Conservation (phyloP, 148 eudicot genomes). For the Linanthus parryae region DNA sequence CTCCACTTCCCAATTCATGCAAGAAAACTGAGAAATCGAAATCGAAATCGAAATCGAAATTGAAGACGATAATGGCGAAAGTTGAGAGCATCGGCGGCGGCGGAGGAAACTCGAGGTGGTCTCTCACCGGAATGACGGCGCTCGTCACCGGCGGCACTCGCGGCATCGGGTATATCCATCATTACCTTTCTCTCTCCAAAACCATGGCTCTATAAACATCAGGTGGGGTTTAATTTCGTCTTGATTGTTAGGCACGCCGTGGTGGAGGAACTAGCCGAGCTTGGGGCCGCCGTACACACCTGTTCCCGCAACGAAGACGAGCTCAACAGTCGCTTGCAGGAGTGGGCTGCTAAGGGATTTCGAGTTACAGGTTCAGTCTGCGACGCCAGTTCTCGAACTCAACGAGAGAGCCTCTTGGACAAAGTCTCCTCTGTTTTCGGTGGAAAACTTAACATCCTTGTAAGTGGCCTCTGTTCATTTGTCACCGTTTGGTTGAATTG, state of each 20-base stretch:
- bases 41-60: too few relatives aligned
- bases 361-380: slow-evolving; percentile 65
- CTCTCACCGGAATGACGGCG: slow-evolving; percentile 70
- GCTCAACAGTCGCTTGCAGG: slow-evolving; percentile 57
- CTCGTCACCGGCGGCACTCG: slow-evolving; percentile 98
- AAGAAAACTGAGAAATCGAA: too few relatives aligned
- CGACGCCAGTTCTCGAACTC: slow-evolving; percentile 47
- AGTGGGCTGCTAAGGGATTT: slow-evolving; percentile 66
- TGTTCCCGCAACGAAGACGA: slow-evolving; percentile 75
- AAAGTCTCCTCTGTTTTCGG: slow-evolving; percentile 52
- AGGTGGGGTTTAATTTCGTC: too few relatives aligned
- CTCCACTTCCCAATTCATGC: too few relatives aligned
- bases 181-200: neutral
- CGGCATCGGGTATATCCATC: slow-evolving; percentile 65
- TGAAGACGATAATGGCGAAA: too few relatives aligned
- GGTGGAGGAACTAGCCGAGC: slow-evolving; percentile 70
- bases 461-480: too few relatives aligned
- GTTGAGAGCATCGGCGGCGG: slow-evolving; percentile 11
- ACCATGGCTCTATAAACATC: too few relatives aligned
- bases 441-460: slow-evolving; percentile 88
- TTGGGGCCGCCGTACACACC: slow-evolving; percentile 70
- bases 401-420: slow-evolving; percentile 45
- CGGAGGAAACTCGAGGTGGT: slow-evolving; percentile 37
- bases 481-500: too few relatives aligned
- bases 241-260: slow-evolving; percentile 68